These are phyloP conservation scores for Juglanconis oblonga DNA, from an alignment of 2,329 filamentous ascomycete species.

Conservation along the genomic window DNA sequence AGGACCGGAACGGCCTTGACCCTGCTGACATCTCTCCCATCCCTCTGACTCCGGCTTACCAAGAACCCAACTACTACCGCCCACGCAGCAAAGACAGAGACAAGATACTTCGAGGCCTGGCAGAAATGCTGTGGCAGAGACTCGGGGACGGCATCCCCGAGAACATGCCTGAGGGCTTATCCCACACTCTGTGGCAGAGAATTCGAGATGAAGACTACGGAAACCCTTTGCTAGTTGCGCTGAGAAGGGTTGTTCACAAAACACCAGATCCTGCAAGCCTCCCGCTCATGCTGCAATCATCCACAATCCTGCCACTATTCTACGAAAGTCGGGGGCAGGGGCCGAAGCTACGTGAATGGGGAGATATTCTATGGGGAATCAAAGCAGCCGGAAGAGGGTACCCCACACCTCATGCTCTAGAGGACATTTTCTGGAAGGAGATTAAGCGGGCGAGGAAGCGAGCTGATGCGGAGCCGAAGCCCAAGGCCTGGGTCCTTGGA, in stretches of 20 bases:
- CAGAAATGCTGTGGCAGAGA: constrained; percentile 1
- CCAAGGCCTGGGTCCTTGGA: not conserved
- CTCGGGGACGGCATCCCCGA: not conserved
- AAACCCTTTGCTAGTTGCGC: not conserved
- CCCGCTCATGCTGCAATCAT: too few species aligned
- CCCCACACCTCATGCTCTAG: constrained; percentile 5
- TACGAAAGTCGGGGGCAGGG: not conserved
- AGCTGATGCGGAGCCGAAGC: not conserved
- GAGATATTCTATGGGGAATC: constrained; percentile 1
- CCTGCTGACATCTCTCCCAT: too few species aligned
- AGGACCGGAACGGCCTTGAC: not conserved
- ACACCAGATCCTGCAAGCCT: not conserved
- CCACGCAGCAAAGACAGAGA: constrained; percentile 2
- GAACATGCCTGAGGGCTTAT: not conserved
- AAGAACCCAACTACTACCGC: constrained; percentile 7
- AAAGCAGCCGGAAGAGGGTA: constrained; percentile 4
- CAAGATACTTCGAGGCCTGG: not conserved
- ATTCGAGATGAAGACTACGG: constrained; percentile 6
- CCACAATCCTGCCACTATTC: not conserved
- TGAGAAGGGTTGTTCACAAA: not conserved
- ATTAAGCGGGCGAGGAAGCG: not conserved
- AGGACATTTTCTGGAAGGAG: constrained; percentile 8
- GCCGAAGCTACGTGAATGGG: constrained; percentile 1
- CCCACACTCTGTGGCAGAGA: constrained; percentile 6
- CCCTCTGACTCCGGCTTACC: not conserved